Conservation (phyloP, 371 early-diverging fungal genomes). For the Mucor circinelloides region DNA sequence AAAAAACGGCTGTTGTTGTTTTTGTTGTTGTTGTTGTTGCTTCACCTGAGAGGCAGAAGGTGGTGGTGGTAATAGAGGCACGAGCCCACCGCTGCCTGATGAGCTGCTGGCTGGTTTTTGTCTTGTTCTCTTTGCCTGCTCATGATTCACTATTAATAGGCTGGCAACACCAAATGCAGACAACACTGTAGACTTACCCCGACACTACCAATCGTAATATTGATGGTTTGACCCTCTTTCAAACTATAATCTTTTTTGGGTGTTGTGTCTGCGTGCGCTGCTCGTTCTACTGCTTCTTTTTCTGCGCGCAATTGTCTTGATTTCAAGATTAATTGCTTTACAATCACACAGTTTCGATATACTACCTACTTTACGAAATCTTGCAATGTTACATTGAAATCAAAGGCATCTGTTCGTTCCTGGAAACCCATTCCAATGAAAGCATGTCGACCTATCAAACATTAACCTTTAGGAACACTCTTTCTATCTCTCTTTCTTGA, state of each 20-base stretch:
- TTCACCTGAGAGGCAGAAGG: constrained; percentile 58
- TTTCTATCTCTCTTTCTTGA: not conserved
- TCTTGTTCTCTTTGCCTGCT: constrained; percentile 36
- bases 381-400: constrained; percentile 91
- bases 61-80: constrained; percentile 56
- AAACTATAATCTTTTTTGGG: constrained; percentile 81
- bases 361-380: constrained; percentile 69
- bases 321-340: not conserved
- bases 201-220: constrained; percentile 73
- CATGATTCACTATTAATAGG: not conserved
- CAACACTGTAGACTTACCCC: constrained; percentile 32
- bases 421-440: constrained; percentile 90
- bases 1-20: constrained; percentile 21
- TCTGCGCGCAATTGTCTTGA: constrained; percentile 64
- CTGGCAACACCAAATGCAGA: not conserved
- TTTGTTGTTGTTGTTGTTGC: constrained; percentile 45
- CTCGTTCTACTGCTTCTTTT: constrained; percentile 51
- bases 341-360: not conserved
- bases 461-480: not conserved
- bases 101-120: constrained; percentile 22
- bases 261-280: constrained; percentile 43
- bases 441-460: constrained; percentile 69
- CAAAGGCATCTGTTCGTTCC: constrained; percentile 88
- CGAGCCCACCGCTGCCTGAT: constrained; percentile 19
- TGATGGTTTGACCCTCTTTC: constrained; percentile 87